Base-by-base conservation (phyloP, 2,329 filamentous ascomycete species). In the Fusarium albosuccineum region DNA sequence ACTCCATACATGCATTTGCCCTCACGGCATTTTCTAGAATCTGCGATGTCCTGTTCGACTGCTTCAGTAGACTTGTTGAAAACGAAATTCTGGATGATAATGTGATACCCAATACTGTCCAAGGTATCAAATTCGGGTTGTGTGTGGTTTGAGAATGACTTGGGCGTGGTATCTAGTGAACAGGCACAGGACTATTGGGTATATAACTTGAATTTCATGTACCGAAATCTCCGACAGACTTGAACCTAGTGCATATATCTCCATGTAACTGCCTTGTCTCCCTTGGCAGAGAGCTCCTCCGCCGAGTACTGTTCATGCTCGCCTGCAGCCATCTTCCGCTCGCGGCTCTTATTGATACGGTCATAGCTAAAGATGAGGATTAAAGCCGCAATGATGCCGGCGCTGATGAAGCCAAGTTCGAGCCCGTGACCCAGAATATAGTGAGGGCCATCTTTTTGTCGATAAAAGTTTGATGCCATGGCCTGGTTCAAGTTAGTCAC, bases 401-500 rank as follows among this genome's bases (percentile, higher is more conserved):
- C 67, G 3, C 67, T 62, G 17, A 86, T 82, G 60, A 87, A 87
- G 0, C 76, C 83, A 3, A 87, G 70, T 66, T 87, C 84, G 11
- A 87, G 69, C 1, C 73, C 80, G 62, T 87, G 85, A 0, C 85
- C 85, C 1, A 87, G 74, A 5, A 81, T 77, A 52, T 86, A 87
- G 5, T 80, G 77, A 0, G 85, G 85, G 1, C 72, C 71, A 60
- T 87, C 85, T 5, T 74, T 76, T 29, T 79, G 74, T 4, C 89
- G 84, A 70, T 92, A 93, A 70, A 92, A 92, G 71, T 92, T 92
- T 6, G 88, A 89, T 0, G 89, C 88, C 85, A 92, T 91, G 1
- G 89, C 90, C 79, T 82, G n/a, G 9, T 5, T 2, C 10, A 7
- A 5, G 57, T 67, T 22, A 69, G 52, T 16, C 3, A 22, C 22